Evolutionary conservation across 2,329 filamentous ascomycete genomes (phyloP).

Genomic region (Hypoxylon sp.): DNA sequence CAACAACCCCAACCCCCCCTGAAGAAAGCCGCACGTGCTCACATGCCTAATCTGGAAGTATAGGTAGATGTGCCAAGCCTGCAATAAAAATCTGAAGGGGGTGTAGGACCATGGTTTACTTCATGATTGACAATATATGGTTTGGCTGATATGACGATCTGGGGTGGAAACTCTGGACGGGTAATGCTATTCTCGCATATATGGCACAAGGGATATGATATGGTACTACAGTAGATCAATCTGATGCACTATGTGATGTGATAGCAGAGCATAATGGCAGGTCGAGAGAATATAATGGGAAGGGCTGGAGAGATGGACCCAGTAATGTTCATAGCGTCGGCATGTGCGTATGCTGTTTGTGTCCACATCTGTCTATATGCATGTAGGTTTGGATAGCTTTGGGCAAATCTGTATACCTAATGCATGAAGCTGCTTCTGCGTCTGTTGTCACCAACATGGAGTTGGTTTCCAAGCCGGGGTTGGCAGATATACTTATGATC

Average conservation of each 20-base stretch:
- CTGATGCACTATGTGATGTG: background rate
- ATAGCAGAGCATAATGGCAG: background rate
- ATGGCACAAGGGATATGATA: background rate
- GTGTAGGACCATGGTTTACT: background rate
- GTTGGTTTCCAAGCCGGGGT: background rate
- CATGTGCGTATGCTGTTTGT: background rate
- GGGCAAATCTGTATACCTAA: too few relatives aligned
- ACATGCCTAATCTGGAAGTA: background rate
- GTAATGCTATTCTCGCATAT: background rate
- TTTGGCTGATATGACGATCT: background rate
- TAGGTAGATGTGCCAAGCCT: background rate
- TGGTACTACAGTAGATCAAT: background rate
- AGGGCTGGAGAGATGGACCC: background rate
- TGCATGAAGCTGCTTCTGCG: conserved; percentile 1
- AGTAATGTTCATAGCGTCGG: background rate
- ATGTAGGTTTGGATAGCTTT: background rate
- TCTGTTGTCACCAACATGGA: background rate
- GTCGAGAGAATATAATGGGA: background rate
- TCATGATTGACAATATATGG: background rate
- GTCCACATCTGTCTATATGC: background rate
- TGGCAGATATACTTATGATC: background rate
- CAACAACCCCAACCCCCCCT: too few relatives aligned
- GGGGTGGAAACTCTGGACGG: too few relatives aligned
- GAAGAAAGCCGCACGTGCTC: background rate
- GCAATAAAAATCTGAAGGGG: background rate